phyloP scores from a whole-genome alignment of 73 alveolate genomes.

The Tetrahymena borealis region DNA sequence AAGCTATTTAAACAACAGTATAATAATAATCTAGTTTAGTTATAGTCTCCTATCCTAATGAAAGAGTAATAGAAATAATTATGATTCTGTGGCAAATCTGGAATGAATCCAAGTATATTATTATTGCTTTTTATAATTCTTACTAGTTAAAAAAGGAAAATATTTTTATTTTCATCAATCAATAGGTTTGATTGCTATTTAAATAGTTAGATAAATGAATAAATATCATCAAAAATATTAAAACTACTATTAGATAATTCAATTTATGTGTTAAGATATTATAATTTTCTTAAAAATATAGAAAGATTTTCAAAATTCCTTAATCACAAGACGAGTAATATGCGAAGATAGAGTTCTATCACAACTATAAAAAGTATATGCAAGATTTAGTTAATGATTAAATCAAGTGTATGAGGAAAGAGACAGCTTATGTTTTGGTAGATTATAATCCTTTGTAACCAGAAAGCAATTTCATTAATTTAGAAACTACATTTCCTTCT shows the following conservation, averaged over 20 bases:
- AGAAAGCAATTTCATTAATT: background rate
- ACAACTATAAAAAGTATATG: background rate
- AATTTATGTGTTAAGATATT: background rate
- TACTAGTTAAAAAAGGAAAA: too few species aligned
- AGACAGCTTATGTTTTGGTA: background rate
- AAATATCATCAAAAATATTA: too few species aligned
- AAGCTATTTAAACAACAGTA: background rate
- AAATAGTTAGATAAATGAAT: too few species aligned
- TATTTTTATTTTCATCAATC: too few species aligned
- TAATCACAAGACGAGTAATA: background rate
- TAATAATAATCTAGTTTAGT: background rate
- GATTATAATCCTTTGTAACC: background rate
- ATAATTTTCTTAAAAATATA: background rate
- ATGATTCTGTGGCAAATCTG: background rate
- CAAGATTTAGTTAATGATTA: background rate
- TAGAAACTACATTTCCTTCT: background rate
- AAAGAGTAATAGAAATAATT: background rate
- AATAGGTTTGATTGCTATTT: background rate
- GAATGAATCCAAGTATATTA: background rate
- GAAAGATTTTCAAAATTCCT: background rate
- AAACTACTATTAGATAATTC: too few species aligned
- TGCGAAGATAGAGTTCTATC: background rate
- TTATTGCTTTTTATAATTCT: too few species aligned
- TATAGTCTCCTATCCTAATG: background rate
- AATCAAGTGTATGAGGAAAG: background rate